These are phyloP conservation scores for Coprinopsis cinerea DNA, from an alignment of 768 basidiomycete genomes.

Conservation along the genomic window DNA sequence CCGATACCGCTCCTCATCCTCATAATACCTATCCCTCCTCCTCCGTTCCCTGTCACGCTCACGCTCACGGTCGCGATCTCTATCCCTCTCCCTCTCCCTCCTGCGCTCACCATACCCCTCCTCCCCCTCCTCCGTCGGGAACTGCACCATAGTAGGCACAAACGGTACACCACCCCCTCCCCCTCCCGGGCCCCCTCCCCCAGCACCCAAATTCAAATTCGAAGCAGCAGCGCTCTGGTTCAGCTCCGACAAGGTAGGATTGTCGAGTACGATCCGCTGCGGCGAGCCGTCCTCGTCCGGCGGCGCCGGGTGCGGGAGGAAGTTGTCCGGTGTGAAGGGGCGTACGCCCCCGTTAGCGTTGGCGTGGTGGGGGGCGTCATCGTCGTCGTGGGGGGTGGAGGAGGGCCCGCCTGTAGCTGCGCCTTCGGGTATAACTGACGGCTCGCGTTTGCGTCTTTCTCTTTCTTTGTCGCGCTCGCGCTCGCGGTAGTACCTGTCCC, in stretches of 20 bases:
- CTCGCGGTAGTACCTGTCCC: neutral
- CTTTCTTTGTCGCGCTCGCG: neutral
- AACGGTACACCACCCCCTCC: neutral
- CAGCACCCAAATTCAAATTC: too few relatives aligned
- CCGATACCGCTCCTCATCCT: neutral
- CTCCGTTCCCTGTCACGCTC: neutral
- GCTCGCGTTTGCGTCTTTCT: neutral
- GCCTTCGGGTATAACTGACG: neutral
- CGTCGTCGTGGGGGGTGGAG: neutral
- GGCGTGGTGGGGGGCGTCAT: neutral
- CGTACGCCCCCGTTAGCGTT: neutral
- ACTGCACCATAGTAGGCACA: neutral
- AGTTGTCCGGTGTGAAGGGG: too few relatives aligned
- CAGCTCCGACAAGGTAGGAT: neutral
- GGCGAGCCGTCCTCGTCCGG: neutral
- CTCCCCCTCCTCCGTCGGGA: neutral
- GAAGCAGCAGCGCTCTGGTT: neutral
- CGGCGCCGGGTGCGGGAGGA: too few relatives aligned
- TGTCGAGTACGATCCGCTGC: slow-evolving; percentile 1
- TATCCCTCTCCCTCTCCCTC: neutral
- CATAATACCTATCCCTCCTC: slow-evolving; percentile 1
- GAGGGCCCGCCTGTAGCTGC: neutral
- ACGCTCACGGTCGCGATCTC: neutral
- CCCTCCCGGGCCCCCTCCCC: neutral
- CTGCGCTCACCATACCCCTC: neutral